Evolutionary conservation across 768 basidiomycete species (phyloP).

Genomic region (Collybia sordida): DNA sequence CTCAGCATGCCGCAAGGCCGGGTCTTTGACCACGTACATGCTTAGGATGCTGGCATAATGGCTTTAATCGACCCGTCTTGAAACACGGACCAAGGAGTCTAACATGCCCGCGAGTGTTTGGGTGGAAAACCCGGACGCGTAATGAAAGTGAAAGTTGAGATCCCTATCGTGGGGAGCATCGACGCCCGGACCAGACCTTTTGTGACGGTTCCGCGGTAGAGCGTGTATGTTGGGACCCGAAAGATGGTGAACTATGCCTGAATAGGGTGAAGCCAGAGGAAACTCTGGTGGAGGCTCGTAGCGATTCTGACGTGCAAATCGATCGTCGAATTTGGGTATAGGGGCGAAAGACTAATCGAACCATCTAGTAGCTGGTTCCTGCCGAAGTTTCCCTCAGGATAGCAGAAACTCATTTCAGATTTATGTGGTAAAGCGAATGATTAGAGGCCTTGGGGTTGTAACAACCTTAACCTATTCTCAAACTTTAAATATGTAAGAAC

Average conservation of each 20-base stretch:
- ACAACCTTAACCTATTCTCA: constrained; percentile 84
- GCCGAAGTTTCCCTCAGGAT: constrained; percentile 82
- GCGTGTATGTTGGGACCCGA: constrained; percentile 72
- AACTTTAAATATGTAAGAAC: constrained; percentile 87
- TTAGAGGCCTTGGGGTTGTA: constrained; percentile 90
- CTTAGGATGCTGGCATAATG: constrained; percentile 78
- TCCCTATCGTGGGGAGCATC: constrained; percentile 22
- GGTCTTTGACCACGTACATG: constrained; percentile 33
- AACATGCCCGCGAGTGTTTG: constrained; percentile 81
- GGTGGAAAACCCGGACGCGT: constrained; percentile 63
- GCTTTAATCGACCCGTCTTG: constrained; percentile 82
- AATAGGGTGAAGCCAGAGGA: constrained; percentile 93
- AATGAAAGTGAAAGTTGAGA: constrained; percentile 66
- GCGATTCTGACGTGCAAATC: constrained; percentile 93
- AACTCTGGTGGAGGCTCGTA: constrained; percentile 95
- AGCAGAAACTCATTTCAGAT: constrained; percentile 56
- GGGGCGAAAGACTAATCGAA: constrained; percentile 76
- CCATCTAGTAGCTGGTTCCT: constrained; percentile 92
- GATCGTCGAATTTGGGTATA: constrained; percentile 29
- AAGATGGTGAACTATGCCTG: constrained; percentile 82
- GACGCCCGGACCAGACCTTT: constrained; percentile 56
- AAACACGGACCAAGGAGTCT: constrained; percentile 88
- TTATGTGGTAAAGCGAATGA: constrained; percentile 84
- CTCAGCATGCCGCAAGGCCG: constrained; percentile 39
- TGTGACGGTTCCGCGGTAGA: constrained; percentile 77